These are phyloP conservation scores for Ascodesmis nigricans DNA, from an alignment of 495 filamentous ascomycete species.

Conservation along the genomic window DNA sequence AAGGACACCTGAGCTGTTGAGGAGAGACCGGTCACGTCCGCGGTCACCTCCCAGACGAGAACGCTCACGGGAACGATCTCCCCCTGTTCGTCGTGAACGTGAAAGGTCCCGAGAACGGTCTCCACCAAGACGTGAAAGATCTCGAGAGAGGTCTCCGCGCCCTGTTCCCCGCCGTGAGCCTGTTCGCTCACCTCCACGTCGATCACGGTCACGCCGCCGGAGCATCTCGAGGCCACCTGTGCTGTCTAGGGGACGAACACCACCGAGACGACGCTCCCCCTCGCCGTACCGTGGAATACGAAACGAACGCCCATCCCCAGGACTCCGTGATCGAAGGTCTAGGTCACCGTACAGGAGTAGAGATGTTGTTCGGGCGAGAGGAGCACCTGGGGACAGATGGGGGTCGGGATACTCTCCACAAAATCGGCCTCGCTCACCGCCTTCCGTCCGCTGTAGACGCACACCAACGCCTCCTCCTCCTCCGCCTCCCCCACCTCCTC, in stretches of 20 bases:
- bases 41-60: background rate
- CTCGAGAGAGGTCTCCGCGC: conserved; percentile 1
- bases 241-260: conserved; percentile 9
- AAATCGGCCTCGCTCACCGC: conserved; percentile 10
- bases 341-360: conserved; percentile 15
- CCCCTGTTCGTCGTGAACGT: too few relatives aligned
- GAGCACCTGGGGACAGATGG: conserved; percentile 9
- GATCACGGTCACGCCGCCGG: conserved; percentile 6
- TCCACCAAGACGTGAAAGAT: background rate
- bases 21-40: conserved; percentile 10
- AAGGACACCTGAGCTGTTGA: conserved; percentile 3
- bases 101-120: background rate
- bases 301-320: conserved; percentile 12
- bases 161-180: background rate
- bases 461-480: conserved; percentile 9
- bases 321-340: conserved; percentile 8
- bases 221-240: conserved; percentile 10
- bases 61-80: too few relatives aligned
- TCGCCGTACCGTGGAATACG: conserved; percentile 14
- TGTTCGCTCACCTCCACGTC: conserved; percentile 13
- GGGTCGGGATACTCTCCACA: conserved; percentile 10
- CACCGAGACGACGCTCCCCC: conserved; percentile 16
- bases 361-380: conserved; percentile 10
- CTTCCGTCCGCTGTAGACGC: background rate
- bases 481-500: conserved; percentile 11